Evolutionary conservation across 108 stramenopile species (phyloP), one percentile per base, ranked within the genome.

Genomic region (Epipyxis sp.): DNA sequence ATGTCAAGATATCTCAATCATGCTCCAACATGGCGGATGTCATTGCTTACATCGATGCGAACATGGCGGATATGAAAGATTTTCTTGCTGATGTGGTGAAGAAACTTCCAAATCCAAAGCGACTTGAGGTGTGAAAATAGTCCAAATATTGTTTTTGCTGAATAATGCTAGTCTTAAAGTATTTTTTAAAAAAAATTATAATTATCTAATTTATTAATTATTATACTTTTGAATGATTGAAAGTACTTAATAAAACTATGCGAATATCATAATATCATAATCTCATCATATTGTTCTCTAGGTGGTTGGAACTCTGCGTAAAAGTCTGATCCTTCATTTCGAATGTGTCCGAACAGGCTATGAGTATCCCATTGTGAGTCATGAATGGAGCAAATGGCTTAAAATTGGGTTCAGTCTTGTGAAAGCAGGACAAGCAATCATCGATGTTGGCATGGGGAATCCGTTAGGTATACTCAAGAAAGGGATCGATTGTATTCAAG

Each of bases 61-160:
- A 77, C 76, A 77, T 77, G 59, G 76, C 46, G 25, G 58, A 77
- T 54, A 45, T 77, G 59, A 77, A 77, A 39, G 76, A 77, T 39
- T 77, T 77, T 39, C 3, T 77, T 3, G 76, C 43, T 3, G 34
- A 77, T 20, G 61, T 77, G 2, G 20, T 25, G 2, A 77, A 77
- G 76, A 43, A 42, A 20, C 76, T 77, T 40, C 76, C 76, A 2
- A 1, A 1, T 25, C 76, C 76, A 13, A 59, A 59, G 30, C 42
- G 76, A 25, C 3, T 77, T 30, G 76, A 77, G 40, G n/a, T n/a
- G n/a, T n/a, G n/a, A n/a, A n/a, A n/a, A n/a, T n/a, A n/a, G n/a
- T n/a, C n/a, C n/a, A n/a, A n/a, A n/a, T n/a, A n/a, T n/a, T n/a
- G n/a, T n/a, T n/a, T n/a, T n/a, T n/a, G n/a, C n/a, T n/a, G n/a